These are phyloP conservation scores for Serendipita sp. DNA, from an alignment of 768 basidiomycete species.

Conservation along the genomic window DNA sequence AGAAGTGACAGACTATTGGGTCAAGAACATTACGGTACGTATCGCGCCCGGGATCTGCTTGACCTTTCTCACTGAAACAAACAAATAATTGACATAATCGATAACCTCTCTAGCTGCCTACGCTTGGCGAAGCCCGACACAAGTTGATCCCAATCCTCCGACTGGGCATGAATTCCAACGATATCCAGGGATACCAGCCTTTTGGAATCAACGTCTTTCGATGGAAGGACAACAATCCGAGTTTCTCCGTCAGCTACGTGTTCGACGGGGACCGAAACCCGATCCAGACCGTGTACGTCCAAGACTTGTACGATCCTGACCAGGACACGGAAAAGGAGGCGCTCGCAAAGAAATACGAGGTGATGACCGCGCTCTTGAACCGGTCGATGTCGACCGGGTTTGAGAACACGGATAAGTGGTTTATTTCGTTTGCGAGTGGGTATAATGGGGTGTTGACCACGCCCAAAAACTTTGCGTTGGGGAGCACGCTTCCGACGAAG, in stretches of 20 bases:
- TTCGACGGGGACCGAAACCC: background rate
- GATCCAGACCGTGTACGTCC: conserved; percentile 9
- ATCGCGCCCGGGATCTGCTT: conserved; percentile 12
- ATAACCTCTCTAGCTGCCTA: conserved; percentile 16
- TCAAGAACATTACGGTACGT: conserved; percentile 28
- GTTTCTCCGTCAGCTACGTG: conserved; percentile 19
- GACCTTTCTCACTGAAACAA: no score
- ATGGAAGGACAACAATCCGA: conserved; percentile 36
- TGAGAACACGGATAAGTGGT: background rate
- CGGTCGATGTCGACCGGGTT: background rate
- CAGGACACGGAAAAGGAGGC: conserved; percentile 6
- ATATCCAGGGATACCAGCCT: conserved; percentile 6
- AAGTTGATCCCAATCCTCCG: conserved; percentile 38
- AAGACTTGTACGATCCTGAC: conserved; percentile 14
- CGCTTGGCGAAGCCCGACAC: conserved; percentile 36
- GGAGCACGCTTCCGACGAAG: background rate
- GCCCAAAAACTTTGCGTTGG: background rate
- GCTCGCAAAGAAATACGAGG: conserved; percentile 10
- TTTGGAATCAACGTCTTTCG: conserved; percentile 23
- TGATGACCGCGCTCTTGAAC: conserved; percentile 8
- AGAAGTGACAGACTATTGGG: conserved; percentile 31
- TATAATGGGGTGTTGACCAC: background rate
- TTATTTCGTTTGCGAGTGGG: background rate
- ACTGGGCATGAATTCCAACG: conserved; percentile 17
- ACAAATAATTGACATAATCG: no score